Base-by-base conservation (phyloP, 768 basidiomycete genomes). In the Collybiopsis confluens region DNA sequence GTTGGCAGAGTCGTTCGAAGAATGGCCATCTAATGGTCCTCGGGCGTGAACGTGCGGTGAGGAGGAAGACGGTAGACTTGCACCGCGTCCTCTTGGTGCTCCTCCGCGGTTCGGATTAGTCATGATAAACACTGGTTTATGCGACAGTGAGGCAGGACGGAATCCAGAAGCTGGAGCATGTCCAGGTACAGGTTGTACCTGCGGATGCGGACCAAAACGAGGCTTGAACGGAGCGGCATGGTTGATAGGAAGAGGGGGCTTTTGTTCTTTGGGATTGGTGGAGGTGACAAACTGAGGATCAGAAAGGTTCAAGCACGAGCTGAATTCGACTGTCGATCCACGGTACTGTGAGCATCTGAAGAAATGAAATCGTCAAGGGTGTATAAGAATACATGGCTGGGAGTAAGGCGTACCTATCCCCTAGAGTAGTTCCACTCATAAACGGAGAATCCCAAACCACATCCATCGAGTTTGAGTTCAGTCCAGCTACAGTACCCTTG, bases 391-490 rank as follows among this genome's bases (percentile, higher is more conserved):
- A 7, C 6, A 15, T 30, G n/a, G 23, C 11, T 35, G n/a, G 18
- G 27, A 44, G 54, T 30, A 20, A 30, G 20, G 63, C 64, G 20
- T 61, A 92, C 90, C 94, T 77, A 62, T 90, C 91, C 3, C 85
- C 84, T 10, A 98, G 73, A 0, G 90, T 97, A 2, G 80, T 78
- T 6, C 97, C 97, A 20, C 92, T 85, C 83, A 99, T 91, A 71
- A 99, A 98, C 1, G 92, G 80, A 21, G 88, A 86, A 66, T 99
- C 97, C 91, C 97, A 98, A 0, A 96, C 80, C 21, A 98, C 88
- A 66, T 98, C 97, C 80, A 98, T 88, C 3, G 88, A 83, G 64
- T 87, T 90, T 2, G 86, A 71, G 61, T 86, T 91, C 62, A 99
- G 70, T 13, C 95, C 92, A 49, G 98, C 82, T 23, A 98, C 94